phyloP scores from a whole-genome alignment of 139 green algal genomes.

The Desmodesmus armatus region DNA sequence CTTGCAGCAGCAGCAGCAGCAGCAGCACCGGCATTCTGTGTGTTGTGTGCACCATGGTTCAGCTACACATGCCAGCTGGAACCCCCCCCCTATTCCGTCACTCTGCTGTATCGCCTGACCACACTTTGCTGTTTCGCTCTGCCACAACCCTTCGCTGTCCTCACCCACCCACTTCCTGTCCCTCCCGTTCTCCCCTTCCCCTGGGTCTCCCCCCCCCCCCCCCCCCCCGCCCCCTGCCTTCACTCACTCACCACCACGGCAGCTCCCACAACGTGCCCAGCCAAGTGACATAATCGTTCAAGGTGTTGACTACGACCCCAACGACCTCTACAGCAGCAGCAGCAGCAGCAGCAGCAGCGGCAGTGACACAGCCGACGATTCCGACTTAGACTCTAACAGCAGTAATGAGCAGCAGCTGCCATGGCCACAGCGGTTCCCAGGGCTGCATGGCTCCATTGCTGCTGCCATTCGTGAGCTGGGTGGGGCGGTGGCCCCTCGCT shows the following conservation, averaged over 20 bases:
- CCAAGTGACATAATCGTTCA: constrained; percentile 11
- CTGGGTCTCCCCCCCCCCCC: no score
- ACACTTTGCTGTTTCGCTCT: no score
- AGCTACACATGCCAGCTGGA: neutral
- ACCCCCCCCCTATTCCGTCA: no score
- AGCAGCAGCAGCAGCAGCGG: constrained; percentile 3
- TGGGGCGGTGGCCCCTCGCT: constrained; percentile 86
- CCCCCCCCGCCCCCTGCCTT: no score
- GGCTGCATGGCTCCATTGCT: constrained; percentile 57
- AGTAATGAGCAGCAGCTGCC: neutral
- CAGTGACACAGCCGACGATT: neutral
- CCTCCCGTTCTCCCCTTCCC: no score
- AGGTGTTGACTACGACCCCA: constrained; percentile 31
- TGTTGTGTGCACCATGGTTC: neutral
- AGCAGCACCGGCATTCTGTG: no score
- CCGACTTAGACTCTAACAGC: neutral
- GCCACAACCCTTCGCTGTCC: no score
- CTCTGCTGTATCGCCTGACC: no score
- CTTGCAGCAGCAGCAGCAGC: no score
- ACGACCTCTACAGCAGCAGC: constrained; percentile 24
- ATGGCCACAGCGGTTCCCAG: constrained; percentile 45
- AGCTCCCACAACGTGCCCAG: constrained; percentile 37
- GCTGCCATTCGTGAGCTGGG: constrained; percentile 75
- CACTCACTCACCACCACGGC: neutral
- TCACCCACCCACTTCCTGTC: no score